These are phyloP conservation scores for Adiantum capillusveneris DNA, from an alignment of 75 land plant species.

Conservation along the genomic window DNA sequence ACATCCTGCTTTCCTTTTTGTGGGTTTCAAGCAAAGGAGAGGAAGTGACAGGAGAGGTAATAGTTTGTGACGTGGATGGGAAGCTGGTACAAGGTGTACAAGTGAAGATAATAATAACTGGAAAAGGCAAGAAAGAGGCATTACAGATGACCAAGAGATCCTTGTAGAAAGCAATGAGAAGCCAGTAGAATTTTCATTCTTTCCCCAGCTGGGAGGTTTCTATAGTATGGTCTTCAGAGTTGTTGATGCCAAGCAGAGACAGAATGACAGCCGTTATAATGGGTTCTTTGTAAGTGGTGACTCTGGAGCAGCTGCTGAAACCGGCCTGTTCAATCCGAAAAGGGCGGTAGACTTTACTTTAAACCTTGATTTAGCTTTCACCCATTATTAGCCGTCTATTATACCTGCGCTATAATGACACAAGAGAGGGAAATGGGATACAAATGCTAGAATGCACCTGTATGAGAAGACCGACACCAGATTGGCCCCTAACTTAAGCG, in stretches of 20 bases:
- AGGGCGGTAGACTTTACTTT: too few relatives aligned
- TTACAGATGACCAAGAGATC: neutral
- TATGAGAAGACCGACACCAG: too few relatives aligned
- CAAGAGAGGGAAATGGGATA: too few relatives aligned
- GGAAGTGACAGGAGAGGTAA: neutral
- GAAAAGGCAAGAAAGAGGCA: neutral
- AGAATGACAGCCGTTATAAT: neutral
- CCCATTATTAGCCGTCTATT: too few relatives aligned
- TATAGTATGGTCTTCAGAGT: neutral
- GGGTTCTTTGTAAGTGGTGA: neutral
- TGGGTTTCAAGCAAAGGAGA: slow-evolving; percentile 1
- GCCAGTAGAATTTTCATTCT: neutral
- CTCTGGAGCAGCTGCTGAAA: neutral
- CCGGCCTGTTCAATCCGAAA: too few relatives aligned
- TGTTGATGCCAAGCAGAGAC: neutral
- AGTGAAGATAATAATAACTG: neutral
- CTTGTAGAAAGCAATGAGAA: neutral
- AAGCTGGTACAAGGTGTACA: neutral
- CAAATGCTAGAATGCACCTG: too few relatives aligned
- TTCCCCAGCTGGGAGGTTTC: neutral
- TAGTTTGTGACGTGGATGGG: neutral
- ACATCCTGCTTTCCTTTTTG: neutral
- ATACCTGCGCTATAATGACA: too few relatives aligned
- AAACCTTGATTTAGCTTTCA: too few relatives aligned
- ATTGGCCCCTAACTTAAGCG: too few relatives aligned